Percentiles rank a stretch among this genome's conserved stretches.
phyloP scores from a whole-genome alignment of 257 asterid genomes.

The Solanum medicagineum region DNA sequence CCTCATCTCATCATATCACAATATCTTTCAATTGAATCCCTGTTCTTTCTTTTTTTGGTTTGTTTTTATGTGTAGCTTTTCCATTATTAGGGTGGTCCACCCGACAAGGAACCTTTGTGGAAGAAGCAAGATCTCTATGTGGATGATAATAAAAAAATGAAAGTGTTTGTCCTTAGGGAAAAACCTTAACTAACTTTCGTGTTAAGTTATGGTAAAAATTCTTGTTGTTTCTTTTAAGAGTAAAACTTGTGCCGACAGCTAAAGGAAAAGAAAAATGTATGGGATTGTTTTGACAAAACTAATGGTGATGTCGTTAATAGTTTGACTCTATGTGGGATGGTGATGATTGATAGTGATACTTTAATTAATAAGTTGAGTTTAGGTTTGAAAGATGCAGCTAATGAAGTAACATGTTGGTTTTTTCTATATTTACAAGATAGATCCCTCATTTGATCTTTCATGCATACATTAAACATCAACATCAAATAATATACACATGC shows the following conservation, averaged over 20 bases:
- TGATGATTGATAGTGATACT: constrained; percentile 15
- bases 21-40: constrained; percentile 16
- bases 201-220: constrained; percentile 7
- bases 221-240: background rate
- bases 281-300: background rate
- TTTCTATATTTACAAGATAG: background rate
- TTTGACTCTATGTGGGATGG: constrained; percentile 8
- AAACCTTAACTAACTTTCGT: constrained; percentile 25
- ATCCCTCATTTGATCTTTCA: background rate
- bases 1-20: constrained; percentile 24
- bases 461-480: background rate
- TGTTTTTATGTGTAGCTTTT: background rate
- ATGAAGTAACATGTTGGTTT: constrained; percentile 4
- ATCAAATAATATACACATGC: background rate
- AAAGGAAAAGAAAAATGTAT: background rate
- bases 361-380: constrained; percentile 3
- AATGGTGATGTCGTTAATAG: background rate
- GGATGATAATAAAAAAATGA: background rate
- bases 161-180: background rate
- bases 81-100: constrained; percentile 10
- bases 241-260: constrained; percentile 14
- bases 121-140: constrained; percentile 21
- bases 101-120: constrained; percentile 41
- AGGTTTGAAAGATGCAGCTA: constrained; percentile 12
- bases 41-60: constrained; percentile 1